Base-by-base conservation (phyloP, 345 rosid species). In the Reutealis trisperma region DNA sequence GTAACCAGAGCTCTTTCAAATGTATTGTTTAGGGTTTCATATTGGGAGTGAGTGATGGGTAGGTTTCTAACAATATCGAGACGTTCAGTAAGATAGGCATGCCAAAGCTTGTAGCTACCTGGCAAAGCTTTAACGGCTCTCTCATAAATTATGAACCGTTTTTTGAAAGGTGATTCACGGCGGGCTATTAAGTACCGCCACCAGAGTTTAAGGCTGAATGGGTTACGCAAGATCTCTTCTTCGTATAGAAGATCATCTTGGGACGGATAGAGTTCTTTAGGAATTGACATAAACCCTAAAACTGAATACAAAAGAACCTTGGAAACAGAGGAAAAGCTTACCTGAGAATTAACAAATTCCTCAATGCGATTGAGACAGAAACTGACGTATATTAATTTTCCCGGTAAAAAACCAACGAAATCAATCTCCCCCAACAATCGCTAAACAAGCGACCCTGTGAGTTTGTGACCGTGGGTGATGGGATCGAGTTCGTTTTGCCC, bases 91-190 rank as follows among this genome's bases (percentile, higher is more conserved):
- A 95, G 90, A 78, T 93, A 95, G 0, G 99, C 97, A 34, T 90
- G 80, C 97, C 98, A 95, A 0, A 94, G 71, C 82, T 95, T 95
- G 74, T 92, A 93, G 85, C 99, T 93, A 18, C 99, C 97, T 1
- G 99, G 99, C 62, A 96, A 82, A 19, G 98, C 93, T 75, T 87
- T 96, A 0, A 96, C 73, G 11, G 98, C 93, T 52, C 99, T 82
- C 86, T 96, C 99, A 67, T 93, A 96, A 61, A 93, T 89, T 1
- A 92, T 68, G 77, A 86, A 89, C 8, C 98, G 89, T 61, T 93
- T 93, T 84, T 81, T 84, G 77, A 91, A 89, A 0, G 97, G 94
- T 30, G 93, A 79, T 0, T 89, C 96, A 6, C 94, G 81, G 62
- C 90, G 86, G 0, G 98, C 96, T 5, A 90, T 84, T 34, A 96